Percentiles rank a stretch among this genome's conserved stretches.
phyloP scores from a whole-genome alignment of 441 rosid species.

The Gossypium gossypioides region DNA sequence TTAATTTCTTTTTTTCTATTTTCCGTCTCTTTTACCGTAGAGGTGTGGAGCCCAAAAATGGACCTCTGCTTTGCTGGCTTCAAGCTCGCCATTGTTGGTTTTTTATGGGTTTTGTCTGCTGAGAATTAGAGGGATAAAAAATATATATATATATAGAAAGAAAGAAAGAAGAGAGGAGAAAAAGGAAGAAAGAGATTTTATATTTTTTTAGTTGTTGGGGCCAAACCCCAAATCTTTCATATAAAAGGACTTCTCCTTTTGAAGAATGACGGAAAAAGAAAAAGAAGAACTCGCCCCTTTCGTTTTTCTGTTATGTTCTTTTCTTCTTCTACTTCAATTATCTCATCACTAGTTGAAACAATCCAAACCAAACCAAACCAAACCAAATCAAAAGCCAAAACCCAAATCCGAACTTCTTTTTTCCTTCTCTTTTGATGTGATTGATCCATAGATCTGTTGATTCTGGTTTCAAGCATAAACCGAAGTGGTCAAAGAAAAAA shows the following conservation, averaged over 20 bases:
- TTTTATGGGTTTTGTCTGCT: conserved; percentile 64
- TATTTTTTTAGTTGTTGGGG: conserved; percentile 4
- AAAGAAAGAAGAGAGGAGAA: not conserved
- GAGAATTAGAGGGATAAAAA: not conserved
- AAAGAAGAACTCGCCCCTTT: not conserved
- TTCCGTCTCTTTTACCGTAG: conserved; percentile 7
- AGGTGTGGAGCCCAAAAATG: conserved; percentile 61
- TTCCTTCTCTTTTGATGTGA: conserved; percentile 15
- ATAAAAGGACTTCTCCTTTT: not conserved
- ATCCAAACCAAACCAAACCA: not conserved
- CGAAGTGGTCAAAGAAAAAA: conserved; percentile 15
- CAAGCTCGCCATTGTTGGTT: conserved; percentile 58
- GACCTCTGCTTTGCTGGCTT: conserved; percentile 75
- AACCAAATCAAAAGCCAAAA: conserved; percentile 1
- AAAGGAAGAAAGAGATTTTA: conserved; percentile 1
- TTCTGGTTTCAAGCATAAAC: conserved; percentile 5
- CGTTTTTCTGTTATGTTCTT: not conserved
- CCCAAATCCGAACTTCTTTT: conserved; percentile 6
- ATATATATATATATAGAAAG: too few species aligned
- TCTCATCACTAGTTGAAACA: conserved; percentile 6
- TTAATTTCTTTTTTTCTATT: not conserved
- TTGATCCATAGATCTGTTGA: conserved; percentile 59
- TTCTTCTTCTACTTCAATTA: conserved; percentile 10
- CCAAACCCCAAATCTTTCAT: conserved; percentile 13
- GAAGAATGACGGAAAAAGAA: not conserved